Evolutionary conservation across 352 stramenopile species (phyloP).

Genomic region (Pythium phragmitis): DNA sequence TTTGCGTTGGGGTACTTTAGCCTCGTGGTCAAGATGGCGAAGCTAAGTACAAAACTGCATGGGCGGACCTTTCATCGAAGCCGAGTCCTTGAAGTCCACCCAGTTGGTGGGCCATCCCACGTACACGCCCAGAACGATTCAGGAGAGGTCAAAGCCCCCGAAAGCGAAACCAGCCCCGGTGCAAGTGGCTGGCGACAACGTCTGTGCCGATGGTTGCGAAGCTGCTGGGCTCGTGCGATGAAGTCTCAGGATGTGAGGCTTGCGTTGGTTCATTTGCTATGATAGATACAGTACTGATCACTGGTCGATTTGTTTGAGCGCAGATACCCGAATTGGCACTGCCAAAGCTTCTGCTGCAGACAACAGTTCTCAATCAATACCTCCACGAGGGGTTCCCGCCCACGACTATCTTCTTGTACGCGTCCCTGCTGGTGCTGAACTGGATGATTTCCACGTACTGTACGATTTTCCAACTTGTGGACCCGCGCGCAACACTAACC

Average conservation of each 20-base stretch:
- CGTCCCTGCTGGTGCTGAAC: slow-evolving; percentile 38
- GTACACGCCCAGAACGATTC: no score
- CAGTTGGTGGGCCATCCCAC: background rate
- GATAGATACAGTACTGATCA: background rate
- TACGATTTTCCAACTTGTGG: slow-evolving; percentile 7
- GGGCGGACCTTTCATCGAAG: no score
- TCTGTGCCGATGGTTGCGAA: no score
- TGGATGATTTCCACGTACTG: slow-evolving; percentile 52
- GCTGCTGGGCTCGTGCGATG: background rate
- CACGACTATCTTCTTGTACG: slow-evolving; percentile 42
- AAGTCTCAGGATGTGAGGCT: slow-evolving; percentile 5
- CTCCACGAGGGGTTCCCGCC: slow-evolving; percentile 43
- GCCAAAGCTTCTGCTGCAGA: slow-evolving; percentile 52
- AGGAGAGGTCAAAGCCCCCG: no score
- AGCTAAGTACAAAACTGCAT: background rate
- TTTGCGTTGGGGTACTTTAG: slow-evolving; percentile 37
- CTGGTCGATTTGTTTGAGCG: background rate
- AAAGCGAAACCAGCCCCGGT: no score
- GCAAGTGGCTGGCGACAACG: no score
- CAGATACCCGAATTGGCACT: slow-evolving; percentile 43
- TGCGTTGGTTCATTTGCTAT: background rate
- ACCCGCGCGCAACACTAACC: slow-evolving; percentile 9
- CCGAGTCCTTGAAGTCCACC: background rate
- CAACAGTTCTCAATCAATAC: slow-evolving; percentile 40
- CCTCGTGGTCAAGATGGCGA: slow-evolving; percentile 37